Evolutionary conservation across 805 yeast genomes (phyloP), one percentile per base, ranked within the genome.

Genomic region (Candida fluviatilis): DNA sequence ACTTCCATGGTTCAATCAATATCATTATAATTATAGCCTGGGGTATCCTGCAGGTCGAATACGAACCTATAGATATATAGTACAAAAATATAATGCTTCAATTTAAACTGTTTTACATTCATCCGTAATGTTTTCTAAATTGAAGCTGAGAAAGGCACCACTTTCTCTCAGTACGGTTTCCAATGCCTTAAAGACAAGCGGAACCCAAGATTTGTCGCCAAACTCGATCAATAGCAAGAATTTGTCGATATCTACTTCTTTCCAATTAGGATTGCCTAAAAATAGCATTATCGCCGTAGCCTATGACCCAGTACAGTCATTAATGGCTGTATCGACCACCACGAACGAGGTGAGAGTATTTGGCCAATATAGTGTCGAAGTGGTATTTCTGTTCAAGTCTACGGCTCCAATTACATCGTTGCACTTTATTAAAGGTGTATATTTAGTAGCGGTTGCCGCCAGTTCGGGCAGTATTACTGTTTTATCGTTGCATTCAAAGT

Each of bases 271-370:
- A 4, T 44, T 68, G 4, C 67, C 69, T 24, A 66, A 73, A 13
- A 91, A 95, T 10, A 73, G 74, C 11, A 75, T 85, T 6, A 64
- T 77, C 25, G 78, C 86, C 0, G 55, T 80, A 28, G 95, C 93
- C 0, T 85, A 73, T 60, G 98, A 93, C 56, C 95, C 95, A 3
- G 80, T 86, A 1, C 99, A 93, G 58, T 78, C 93, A 38, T 69
- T 93, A 18, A 60, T 89, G 50, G 97, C 96, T 0, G 65, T 88
- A 0, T 82, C 89, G 2, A 88, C 96, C 0, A 79, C 73, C 26
- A 54, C 63, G 5, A 86, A 89, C 29, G 78, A 78, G 32, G 69
- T 93, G 12, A 81, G 85, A 46, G 82, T 93, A 4, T 82, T 80
- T 54, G 99, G 98, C 1, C 91, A 84, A 52, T 79, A 82, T 30